phyloP scores from a whole-genome alignment of 169 alveolate genomes.

The Plasmodium gonderi region DNA sequence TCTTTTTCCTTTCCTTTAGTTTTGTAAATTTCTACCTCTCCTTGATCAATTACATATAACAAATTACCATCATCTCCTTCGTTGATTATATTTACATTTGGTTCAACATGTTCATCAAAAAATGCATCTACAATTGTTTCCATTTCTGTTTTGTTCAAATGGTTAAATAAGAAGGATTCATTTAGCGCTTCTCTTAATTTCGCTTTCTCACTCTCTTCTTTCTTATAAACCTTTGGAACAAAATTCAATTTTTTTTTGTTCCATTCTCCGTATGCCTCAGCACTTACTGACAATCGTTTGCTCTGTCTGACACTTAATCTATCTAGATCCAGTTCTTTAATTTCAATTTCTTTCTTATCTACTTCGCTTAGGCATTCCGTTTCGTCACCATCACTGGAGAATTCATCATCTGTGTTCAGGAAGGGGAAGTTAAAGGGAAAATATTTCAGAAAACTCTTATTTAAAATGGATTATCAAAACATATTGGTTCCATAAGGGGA shows the following conservation, averaged over 20 bases:
- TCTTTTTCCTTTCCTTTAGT: conserved; percentile 83
- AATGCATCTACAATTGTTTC: conserved; percentile 91
- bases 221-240: conserved; percentile 86
- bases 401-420: conserved; percentile 11
- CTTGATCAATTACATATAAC: conserved; percentile 92
- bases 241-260: conserved; percentile 89
- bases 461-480: neutral
- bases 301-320: neutral
- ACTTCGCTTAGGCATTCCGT: conserved; percentile 35
- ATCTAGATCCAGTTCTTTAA: conserved; percentile 5
- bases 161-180: conserved; percentile 87
- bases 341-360: conserved; percentile 46
- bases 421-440: neutral
- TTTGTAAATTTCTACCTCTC: conserved; percentile 92
- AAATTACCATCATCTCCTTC: conserved; percentile 98
- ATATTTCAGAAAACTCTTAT: neutral
- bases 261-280: conserved; percentile 95
- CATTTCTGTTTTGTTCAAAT: conserved; percentile 86
- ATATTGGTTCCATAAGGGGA: neutral
- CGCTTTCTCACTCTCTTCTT: conserved; percentile 84
- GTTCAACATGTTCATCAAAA: conserved; percentile 85
- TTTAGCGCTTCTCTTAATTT: conserved; percentile 84
- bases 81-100: conserved; percentile 88
- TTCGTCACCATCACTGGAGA: conserved; percentile 65
- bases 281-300: conserved; percentile 81